phyloP scores from a whole-genome alignment of 345 rosid species.

The Gossypium sturtianum region DNA sequence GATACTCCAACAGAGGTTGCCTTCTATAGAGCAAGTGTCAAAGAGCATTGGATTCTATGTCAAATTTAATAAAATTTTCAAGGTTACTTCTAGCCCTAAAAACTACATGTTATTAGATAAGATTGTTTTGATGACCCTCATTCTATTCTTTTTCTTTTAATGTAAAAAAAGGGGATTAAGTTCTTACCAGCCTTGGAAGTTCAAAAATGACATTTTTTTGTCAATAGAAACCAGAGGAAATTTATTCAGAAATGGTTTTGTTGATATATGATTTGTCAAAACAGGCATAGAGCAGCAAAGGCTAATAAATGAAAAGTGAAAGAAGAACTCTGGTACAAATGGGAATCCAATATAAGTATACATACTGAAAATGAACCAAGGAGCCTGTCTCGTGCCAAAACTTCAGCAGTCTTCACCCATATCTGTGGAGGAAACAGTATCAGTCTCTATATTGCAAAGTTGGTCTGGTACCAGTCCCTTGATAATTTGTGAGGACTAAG shows the following conservation, averaged over 20 bases:
- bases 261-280: background rate
- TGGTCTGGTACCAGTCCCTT: too few species aligned
- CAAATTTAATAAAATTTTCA: background rate
- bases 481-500: background rate
- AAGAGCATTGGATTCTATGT: background rate
- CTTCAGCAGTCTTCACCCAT: conserved; percentile 94
- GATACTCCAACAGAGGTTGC: background rate
- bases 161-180: background rate
- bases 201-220: background rate
- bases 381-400: conserved; percentile 87
- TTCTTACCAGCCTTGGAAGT: background rate
- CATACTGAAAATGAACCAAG: conserved; percentile 81
- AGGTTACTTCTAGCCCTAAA: background rate
- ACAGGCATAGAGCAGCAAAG: background rate
- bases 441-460: background rate
- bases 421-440: conserved; percentile 34
- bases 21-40: background rate
- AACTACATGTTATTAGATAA: background rate
- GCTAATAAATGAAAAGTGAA: background rate
- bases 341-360: background rate
- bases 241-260: background rate
- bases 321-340: background rate
- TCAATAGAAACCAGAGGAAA: too few species aligned
- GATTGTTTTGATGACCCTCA: too few species aligned
- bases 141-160: background rate